Evolutionary conservation across 2,329 filamentous ascomycete genomes (phyloP), one percentile per base, ranked within the genome.

Genomic region (Cordyceps farinosa): DNA sequence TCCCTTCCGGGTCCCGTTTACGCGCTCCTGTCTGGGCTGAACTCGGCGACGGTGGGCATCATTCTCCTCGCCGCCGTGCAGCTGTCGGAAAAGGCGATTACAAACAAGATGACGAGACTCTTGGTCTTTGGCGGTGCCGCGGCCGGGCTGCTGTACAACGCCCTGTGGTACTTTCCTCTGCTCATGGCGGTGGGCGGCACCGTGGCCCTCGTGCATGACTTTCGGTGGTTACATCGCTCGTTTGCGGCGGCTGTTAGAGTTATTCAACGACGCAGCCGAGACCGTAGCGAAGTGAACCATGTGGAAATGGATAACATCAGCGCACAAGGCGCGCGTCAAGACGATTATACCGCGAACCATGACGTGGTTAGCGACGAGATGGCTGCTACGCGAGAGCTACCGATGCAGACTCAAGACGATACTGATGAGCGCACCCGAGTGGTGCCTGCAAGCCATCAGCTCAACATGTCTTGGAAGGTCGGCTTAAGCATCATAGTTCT

Each of bases 111-210:
- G 3, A 87, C 88, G 0, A 77, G 89, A 1, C 75, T 87, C 0
- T 67, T 91, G 1, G 85, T 92, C 0, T 87, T 90, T 13, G 69
- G 87, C 7, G 83, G 83, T 3, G 89, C 79, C 0, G 79, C 82
- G 9, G 88, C 87, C 0, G 90, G 89, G 0, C 75, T 92, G 67
- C 78, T 89, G 55, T 91, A 91, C 68, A 90, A 86, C 56, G 84
- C 88, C 0, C 74, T 92, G 0, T 92, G 90, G 90, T 92, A 90
- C 67, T 92, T 91, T 52, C 90, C 90, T 0, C 69, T 85, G 0
- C 70, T 92, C 5, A 87, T 91, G 74, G 67, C 82, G 0, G 66
- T 78, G 1, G 84, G 81, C 0, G 89, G 88, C 0, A 11, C 80
- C 1, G 72, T 74, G 0, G 83, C 85, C 0, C 72, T 86, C 0